phyloP scores from a whole-genome alignment of 2,329 filamentous ascomycete species.

The Penicillium aurantiogriseum region DNA sequence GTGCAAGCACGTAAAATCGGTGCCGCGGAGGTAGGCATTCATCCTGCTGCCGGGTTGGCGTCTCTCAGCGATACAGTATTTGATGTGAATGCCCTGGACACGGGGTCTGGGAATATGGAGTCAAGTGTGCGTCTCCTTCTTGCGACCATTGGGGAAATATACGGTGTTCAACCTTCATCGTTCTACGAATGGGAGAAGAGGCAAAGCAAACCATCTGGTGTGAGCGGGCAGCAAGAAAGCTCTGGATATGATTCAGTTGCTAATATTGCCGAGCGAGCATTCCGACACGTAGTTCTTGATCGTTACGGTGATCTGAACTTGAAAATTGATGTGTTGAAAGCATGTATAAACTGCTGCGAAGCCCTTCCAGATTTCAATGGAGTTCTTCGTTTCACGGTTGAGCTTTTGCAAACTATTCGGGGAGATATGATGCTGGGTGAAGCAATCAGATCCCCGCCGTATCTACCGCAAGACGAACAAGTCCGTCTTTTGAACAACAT shows the following conservation, averaged over 20 bases:
- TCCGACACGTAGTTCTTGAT: slow-evolving; percentile 47
- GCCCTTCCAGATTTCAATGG: slow-evolving; percentile 88
- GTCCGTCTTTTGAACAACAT: slow-evolving; percentile 81
- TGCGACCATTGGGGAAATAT: slow-evolving; percentile 39
- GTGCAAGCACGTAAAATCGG: slow-evolving; percentile 89
- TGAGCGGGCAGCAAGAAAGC: slow-evolving; percentile 15
- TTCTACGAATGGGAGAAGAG: slow-evolving; percentile 35
- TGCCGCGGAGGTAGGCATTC: slow-evolving; percentile 92
- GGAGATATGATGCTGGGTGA: slow-evolving; percentile 74
- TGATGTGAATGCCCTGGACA: slow-evolving; percentile 44
- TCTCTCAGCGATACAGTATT: slow-evolving; percentile 60
- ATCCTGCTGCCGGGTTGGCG: slow-evolving; percentile 84
- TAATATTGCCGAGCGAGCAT: slow-evolving; percentile 45
- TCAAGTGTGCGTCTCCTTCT: slow-evolving; percentile 41
- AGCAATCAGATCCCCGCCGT: slow-evolving; percentile 66
- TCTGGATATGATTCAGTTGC: slow-evolving; percentile 37
- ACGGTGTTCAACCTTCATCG: slow-evolving; percentile 42
- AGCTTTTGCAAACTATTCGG: slow-evolving; percentile 72
- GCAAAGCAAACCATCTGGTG: slow-evolving; percentile 21
- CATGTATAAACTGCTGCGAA: slow-evolving; percentile 92
- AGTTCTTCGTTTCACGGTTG: slow-evolving; percentile 81
- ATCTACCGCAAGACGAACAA: slow-evolving; percentile 79
- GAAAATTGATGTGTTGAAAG: slow-evolving; percentile 81
- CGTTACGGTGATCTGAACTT: slow-evolving; percentile 73
- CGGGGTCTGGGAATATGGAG: slow-evolving; percentile 44